Conservation (phyloP, 2,329 filamentous ascomycete genomes). For the Alternaria tenuissima region DNA sequence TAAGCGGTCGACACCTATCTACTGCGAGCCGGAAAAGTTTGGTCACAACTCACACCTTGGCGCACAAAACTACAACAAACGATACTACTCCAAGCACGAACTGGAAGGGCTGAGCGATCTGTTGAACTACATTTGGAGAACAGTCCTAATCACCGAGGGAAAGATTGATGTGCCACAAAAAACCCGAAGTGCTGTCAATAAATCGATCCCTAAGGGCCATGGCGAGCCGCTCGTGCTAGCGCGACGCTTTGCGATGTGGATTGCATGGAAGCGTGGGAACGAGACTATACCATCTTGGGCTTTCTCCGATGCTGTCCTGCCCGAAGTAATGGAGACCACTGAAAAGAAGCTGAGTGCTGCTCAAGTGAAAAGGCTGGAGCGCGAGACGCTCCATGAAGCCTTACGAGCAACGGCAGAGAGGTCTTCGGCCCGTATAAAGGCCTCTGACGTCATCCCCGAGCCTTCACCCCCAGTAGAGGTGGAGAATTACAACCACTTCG, state of each 20-base stretch:
- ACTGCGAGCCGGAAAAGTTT: slow-evolving; percentile 65
- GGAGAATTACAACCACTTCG: slow-evolving; percentile 22
- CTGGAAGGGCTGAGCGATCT: slow-evolving; percentile 68
- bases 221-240: slow-evolving; percentile 69
- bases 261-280: slow-evolving; percentile 73
- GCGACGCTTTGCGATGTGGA: slow-evolving; percentile 69
- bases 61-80: slow-evolving; percentile 63
- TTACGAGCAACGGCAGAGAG: slow-evolving; percentile 55
- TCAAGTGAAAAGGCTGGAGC: slow-evolving; percentile 64
- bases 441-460: slow-evolving; percentile 27
- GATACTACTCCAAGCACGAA: slow-evolving; percentile 70
- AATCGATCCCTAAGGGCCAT: slow-evolving; percentile 69
- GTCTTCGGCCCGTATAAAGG: slow-evolving; percentile 50
- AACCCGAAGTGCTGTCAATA: slow-evolving; percentile 66
- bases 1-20: slow-evolving; percentile 63
- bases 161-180: slow-evolving; percentile 68
- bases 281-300: slow-evolving; percentile 70
- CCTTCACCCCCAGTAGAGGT: slow-evolving; percentile 22
- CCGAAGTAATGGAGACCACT: slow-evolving; percentile 45
- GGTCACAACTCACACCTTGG: slow-evolving; percentile 61
- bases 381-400: slow-evolving; percentile 58
- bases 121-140: slow-evolving; percentile 68
- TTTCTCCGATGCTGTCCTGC: slow-evolving; percentile 63
- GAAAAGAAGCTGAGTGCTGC: slow-evolving; percentile 65
- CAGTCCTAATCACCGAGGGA: slow-evolving; percentile 67